A percentile compares a stretch with the other conserved stretches of the same genome.
Evolutionary conservation across 2,329 filamentous ascomycete species (phyloP).

Genomic region (Claviceps arundinis): DNA sequence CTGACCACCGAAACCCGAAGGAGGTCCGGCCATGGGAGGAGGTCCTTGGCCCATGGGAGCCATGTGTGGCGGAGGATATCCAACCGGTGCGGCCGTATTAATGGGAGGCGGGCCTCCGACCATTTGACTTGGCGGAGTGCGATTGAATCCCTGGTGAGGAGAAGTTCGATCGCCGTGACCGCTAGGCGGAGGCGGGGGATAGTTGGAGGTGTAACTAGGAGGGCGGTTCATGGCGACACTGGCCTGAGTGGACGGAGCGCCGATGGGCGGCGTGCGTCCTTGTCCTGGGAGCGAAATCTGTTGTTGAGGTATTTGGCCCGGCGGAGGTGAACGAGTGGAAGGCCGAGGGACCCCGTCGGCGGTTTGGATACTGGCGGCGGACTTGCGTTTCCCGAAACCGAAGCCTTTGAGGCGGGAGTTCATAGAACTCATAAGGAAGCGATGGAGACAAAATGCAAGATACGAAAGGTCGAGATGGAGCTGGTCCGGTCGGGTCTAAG

Average conservation of each 20-base stretch:
- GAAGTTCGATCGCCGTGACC: conserved; percentile 38
- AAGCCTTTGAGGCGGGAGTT: conserved; percentile 68
- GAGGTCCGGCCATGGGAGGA: conserved; percentile 24
- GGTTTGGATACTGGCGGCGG: conserved; percentile 45
- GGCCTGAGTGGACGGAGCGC: conserved; percentile 30
- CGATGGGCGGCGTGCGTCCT: conserved; percentile 20
- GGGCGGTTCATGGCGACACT: conserved; percentile 50
- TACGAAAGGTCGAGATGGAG: background rate
- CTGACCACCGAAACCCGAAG: conserved; percentile 31
- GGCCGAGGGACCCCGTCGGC: conserved; percentile 24
- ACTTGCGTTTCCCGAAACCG: conserved; percentile 72
- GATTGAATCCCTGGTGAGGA: conserved; percentile 34
- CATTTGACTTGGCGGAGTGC: conserved; percentile 47
- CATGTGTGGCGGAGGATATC: conserved; percentile 44
- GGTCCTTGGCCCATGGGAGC: conserved; percentile 28
- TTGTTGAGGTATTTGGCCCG: conserved; percentile 34
- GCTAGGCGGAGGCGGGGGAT: conserved; percentile 29
- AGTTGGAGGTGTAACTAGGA: conserved; percentile 50
- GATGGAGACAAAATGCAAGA: conserved; percentile 6
- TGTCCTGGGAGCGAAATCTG: conserved; percentile 23
- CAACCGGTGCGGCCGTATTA: conserved; percentile 48
- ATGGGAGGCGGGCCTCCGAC: conserved; percentile 52
- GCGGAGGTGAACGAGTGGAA: conserved; percentile 21
- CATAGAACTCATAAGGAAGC: conserved; percentile 57
- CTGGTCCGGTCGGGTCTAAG: background rate